Conservation (phyloP, 768 basidiomycete genomes). For the Lactarius deliciosus region DNA sequence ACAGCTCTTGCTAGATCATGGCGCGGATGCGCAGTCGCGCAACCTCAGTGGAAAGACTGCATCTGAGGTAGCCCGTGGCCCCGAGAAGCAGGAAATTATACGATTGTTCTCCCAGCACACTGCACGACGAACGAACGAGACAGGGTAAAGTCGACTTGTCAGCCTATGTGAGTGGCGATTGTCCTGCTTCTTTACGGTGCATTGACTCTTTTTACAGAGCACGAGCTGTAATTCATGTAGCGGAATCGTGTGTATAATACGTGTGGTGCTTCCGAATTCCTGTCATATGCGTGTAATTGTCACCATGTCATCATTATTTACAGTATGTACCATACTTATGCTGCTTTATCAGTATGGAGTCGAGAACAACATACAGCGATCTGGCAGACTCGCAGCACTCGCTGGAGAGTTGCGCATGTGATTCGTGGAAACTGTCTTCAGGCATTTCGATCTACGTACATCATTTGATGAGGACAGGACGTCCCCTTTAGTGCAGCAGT, state of each 20-base stretch:
- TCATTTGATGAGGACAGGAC: no score
- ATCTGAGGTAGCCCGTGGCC: background rate
- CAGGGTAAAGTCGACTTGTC: no score
- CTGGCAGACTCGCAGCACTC: no score
- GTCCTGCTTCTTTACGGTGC: background rate
- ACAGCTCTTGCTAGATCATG: background rate
- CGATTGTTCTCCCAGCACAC: background rate
- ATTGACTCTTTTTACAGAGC: background rate
- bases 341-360: no score
- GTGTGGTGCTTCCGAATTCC: no score
- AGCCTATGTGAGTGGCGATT: background rate
- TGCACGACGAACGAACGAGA: no score
- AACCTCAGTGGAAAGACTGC: background rate
- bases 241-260: background rate
- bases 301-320: no score
- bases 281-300: background rate
- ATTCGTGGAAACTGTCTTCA: no score
- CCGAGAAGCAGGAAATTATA: background rate
- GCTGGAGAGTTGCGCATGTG: no score
- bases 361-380: fast-evolving
- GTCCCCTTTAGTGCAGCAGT: no score
- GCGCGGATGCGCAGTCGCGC: background rate
- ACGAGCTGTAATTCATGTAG: background rate
- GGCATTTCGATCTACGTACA: no score
- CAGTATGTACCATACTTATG: no score